These are phyloP conservation scores for Salicornia ramosissima DNA, from an alignment of 148 eudicot genomes.

Conservation along the genomic window DNA sequence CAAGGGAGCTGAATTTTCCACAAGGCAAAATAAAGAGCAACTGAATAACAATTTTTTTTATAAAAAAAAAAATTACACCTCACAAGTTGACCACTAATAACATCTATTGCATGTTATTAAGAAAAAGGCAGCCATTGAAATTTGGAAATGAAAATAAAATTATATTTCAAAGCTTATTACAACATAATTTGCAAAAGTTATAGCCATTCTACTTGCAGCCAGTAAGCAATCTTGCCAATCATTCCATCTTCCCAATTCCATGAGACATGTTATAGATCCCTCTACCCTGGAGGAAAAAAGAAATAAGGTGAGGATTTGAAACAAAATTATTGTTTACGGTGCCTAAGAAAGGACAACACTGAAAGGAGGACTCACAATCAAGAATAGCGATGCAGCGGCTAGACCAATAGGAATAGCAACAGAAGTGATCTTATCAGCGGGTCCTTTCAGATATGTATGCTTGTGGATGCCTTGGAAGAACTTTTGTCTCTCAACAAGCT, in stretches of 20 bases:
- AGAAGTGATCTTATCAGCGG: slow-evolving; percentile 68
- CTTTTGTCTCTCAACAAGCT: slow-evolving; percentile 68
- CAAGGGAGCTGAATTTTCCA: not conserved
- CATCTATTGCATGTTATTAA: slow-evolving; percentile 1
- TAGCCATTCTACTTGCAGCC: not conserved
- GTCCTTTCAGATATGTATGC: slow-evolving; percentile 81
- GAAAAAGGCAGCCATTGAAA: not conserved
- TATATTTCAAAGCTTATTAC: not conserved
- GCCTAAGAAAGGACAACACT: not conserved
- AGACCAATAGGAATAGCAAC: slow-evolving; percentile 84
- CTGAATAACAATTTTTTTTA: no score
- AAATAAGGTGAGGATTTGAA: not conserved
- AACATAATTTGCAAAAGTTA: not conserved
- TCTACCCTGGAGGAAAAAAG: slow-evolving; percentile 39
- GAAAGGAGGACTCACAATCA: slow-evolving; percentile 56
- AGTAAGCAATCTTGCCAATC: slow-evolving; percentile 19
- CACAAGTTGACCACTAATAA: not conserved
- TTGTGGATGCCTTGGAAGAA: slow-evolving; percentile 62
- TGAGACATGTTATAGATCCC: slow-evolving; percentile 93
- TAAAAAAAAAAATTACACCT: not conserved
- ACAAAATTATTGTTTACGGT: not conserved
- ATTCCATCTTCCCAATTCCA: slow-evolving; percentile 90
- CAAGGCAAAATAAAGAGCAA: not conserved
- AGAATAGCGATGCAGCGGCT: slow-evolving; percentile 45
- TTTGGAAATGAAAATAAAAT: not conserved